phyloP scores from a whole-genome alignment of 1,284 basidiomycete species.

The Jaminaea rosea region DNA sequence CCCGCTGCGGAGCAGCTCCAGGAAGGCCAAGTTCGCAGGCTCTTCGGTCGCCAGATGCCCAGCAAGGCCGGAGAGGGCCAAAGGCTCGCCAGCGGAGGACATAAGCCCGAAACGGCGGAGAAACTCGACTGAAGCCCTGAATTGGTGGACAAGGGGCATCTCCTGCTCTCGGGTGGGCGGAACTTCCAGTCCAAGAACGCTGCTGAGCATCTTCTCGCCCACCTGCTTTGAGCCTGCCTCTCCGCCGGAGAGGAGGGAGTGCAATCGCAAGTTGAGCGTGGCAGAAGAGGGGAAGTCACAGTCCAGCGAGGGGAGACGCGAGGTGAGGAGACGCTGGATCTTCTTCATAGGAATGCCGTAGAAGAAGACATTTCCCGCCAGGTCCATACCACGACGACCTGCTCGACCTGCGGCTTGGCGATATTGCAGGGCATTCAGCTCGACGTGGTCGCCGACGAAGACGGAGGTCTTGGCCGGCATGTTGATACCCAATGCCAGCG shows the following conservation, averaged over 20 bases:
- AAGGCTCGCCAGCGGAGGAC: slow-evolving; percentile 54
- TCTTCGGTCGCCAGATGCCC: slow-evolving; percentile 57
- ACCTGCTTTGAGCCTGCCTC: slow-evolving; percentile 56
- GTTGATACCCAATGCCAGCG: slow-evolving; percentile 64
- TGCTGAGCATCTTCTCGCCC: slow-evolving; percentile 45
- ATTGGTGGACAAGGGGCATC: slow-evolving; percentile 57
- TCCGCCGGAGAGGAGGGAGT: slow-evolving; percentile 59
- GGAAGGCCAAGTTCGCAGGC: slow-evolving; percentile 61
- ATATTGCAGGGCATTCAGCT: slow-evolving; percentile 60
- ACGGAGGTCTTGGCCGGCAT: slow-evolving; percentile 60
- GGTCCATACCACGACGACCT: slow-evolving; percentile 61
- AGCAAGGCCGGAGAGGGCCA: slow-evolving; percentile 50
- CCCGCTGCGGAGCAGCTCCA: slow-evolving; percentile 56
- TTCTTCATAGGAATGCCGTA: slow-evolving; percentile 59
- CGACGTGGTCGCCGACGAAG: slow-evolving; percentile 62
- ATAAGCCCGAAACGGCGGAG: slow-evolving; percentile 56
- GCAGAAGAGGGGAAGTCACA: slow-evolving; percentile 61
- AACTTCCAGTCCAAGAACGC: slow-evolving; percentile 54
- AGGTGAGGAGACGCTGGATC: slow-evolving; percentile 58
- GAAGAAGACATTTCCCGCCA: slow-evolving; percentile 61
- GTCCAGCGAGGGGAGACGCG: slow-evolving; percentile 58
- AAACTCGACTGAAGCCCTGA: slow-evolving; percentile 64
- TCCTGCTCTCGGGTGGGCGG: slow-evolving; percentile 56
- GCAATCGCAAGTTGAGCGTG: slow-evolving; percentile 58
- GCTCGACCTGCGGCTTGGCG: slow-evolving; percentile 64